phyloP scores from a whole-genome alignment of 1,284 basidiomycete species.

The Wolfiporia cocos region DNA sequence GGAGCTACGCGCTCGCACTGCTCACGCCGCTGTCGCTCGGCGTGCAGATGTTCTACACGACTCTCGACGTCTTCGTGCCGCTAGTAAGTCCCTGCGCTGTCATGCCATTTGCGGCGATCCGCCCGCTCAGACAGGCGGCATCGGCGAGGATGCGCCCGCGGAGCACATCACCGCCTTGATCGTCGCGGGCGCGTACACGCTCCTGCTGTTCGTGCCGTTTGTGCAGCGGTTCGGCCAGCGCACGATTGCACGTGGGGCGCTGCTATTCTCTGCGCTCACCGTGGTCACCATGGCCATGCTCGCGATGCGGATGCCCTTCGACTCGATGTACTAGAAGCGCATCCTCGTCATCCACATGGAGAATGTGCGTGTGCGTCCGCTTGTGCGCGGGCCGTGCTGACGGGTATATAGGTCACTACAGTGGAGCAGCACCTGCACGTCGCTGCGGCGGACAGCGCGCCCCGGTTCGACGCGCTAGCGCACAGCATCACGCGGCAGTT shows the following conservation, averaged over 20 bases:
- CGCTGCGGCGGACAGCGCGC: conserved; percentile 80
- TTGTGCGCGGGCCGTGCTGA: too few species aligned
- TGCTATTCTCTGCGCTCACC: conserved; percentile 41
- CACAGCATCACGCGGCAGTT: conserved; percentile 59
- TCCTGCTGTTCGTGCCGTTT: too few species aligned
- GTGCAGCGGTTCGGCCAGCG: too few species aligned
- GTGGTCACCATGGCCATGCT: conserved; percentile 57
- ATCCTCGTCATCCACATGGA: conserved; percentile 84
- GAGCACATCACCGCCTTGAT: conserved; percentile 88
- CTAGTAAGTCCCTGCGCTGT: conserved; percentile 33
- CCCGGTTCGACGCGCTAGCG: conserved; percentile 63
- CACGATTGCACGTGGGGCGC: conserved; percentile 45
- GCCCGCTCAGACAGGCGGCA: conserved; percentile 54
- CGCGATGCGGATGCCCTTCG: conserved; percentile 64
- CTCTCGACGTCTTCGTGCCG: conserved; percentile 86
- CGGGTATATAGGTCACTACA: conserved; percentile 57
- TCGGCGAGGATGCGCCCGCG: too few species aligned
- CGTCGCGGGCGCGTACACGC: conserved; percentile 51
- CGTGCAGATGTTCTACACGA: conserved; percentile 61
- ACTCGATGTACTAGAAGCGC: too few species aligned
- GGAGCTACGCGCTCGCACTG: too few species aligned
- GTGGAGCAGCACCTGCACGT: conserved; percentile 76
- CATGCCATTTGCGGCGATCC: background rate
- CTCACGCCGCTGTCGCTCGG: too few species aligned
- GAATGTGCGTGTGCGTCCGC: conserved; percentile 54